A percentile compares a stretch with the other conserved stretches of the same genome.
Evolutionary conservation across 1,284 basidiomycete species (phyloP).

Genomic region (Cutaneotrichosporon sp.): DNA sequence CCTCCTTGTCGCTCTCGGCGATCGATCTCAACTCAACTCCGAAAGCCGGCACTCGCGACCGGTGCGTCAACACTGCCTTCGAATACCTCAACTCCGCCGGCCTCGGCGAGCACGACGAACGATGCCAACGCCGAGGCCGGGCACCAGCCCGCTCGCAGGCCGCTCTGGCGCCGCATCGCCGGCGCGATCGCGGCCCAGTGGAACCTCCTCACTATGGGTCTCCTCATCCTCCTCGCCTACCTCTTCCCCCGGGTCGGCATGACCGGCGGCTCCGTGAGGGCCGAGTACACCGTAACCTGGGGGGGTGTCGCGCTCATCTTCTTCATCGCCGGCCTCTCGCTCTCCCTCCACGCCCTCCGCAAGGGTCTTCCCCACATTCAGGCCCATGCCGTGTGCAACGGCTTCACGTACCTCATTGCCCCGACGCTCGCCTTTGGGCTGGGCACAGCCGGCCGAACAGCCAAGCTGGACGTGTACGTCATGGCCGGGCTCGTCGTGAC

Average conservation of each 20-base stretch:
- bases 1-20: no score
- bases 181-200: slow-evolving; percentile 14
- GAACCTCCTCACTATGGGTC: slow-evolving; percentile 25
- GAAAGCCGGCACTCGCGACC: no score
- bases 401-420: slow-evolving; percentile 19
- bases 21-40: no score
- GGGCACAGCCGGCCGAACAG: slow-evolving; percentile 26
- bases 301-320: slow-evolving; percentile 44
- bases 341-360: slow-evolving; percentile 32
- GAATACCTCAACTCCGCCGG: no score
- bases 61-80: no score
- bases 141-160: no score
- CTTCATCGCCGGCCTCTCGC: slow-evolving; percentile 37
- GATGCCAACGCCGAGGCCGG: no score
- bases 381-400: slow-evolving; percentile 35
- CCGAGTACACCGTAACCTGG: slow-evolving; percentile 31
- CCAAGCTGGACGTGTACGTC: slow-evolving; percentile 17
- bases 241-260: slow-evolving; percentile 29
- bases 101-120: no score
- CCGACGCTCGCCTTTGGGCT: slow-evolving; percentile 26
- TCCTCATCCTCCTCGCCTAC: slow-evolving; percentile 28
- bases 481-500: slow-evolving; percentile 17
- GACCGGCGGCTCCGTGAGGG: slow-evolving; percentile 24
- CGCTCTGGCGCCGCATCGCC: background rate
- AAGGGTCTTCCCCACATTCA: slow-evolving; percentile 18